Percentiles rank a stretch among this genome's conserved stretches.
Conservation (phyloP, 2,329 filamentous ascomycete genomes). For the Fusarium sp. region DNA sequence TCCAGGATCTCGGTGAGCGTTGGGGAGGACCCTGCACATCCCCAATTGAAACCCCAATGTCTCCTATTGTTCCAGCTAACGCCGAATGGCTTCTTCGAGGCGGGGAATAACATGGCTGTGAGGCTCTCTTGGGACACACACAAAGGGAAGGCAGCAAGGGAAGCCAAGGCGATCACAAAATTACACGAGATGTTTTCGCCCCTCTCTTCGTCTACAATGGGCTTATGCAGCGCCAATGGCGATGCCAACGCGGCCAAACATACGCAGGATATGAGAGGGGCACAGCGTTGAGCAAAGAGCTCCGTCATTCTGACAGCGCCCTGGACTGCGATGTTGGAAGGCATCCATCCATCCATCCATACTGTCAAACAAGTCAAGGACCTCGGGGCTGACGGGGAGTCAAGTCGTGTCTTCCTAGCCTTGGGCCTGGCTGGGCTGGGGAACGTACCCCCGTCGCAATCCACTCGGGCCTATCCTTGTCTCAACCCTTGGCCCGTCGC, state of each 20-base stretch:
- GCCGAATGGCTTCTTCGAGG: not conserved
- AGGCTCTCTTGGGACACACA: constrained; percentile 1
- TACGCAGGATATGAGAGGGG: constrained; percentile 11
- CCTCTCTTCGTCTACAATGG: constrained; percentile 5
- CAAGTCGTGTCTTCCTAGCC: constrained; percentile 5
- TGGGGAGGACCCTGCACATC: constrained; percentile 33
- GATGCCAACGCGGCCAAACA: not conserved
- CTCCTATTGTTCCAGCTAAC: constrained; percentile 11
- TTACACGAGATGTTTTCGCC: not conserved
- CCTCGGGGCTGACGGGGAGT: constrained; percentile 3
- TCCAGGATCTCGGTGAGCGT: constrained; percentile 11
- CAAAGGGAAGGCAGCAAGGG: not conserved
- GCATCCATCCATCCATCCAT: not conserved
- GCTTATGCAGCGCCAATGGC: constrained; percentile 7
- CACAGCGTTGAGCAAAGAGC: constrained; percentile 27
- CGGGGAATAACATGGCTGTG: not conserved
- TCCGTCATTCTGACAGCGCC: constrained; percentile 34
- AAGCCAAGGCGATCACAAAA: not conserved
- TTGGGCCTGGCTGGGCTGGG: constrained; percentile 17
- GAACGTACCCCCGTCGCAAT: constrained; percentile 14
- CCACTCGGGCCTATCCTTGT: constrained; percentile 5
- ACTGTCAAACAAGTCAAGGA: constrained; percentile 8
- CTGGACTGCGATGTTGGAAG: constrained; percentile 1
- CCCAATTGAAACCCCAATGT: constrained; percentile 16
- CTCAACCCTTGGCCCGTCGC: constrained; percentile 13